Conservation (phyloP, 1,284 basidiomycete genomes). For the Grifola frondosa region DNA sequence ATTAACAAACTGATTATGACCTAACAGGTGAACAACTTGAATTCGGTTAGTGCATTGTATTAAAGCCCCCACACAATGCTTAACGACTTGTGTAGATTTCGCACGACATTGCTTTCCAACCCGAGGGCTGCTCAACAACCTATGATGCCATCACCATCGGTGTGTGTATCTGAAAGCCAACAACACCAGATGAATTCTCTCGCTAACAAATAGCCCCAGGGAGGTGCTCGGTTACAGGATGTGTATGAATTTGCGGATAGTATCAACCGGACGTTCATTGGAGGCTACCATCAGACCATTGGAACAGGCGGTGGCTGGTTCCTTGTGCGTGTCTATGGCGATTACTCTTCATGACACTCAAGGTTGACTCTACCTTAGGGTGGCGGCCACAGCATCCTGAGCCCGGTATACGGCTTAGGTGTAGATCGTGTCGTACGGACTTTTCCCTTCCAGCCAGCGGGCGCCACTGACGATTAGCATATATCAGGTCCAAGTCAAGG, state of each 20-base stretch:
- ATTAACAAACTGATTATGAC: background rate
- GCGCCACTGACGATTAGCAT: too few species aligned
- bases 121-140: slow-evolving; percentile 23
- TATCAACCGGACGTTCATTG: slow-evolving; percentile 33
- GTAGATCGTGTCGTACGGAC: slow-evolving; percentile 37
- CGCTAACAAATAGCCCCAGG: slow-evolving; percentile 9
- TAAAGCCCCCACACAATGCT: background rate
- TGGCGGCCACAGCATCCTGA: slow-evolving; percentile 48
- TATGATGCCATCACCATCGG: slow-evolving; percentile 30
- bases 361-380: slow-evolving; percentile 41
- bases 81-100: slow-evolving; percentile 14
- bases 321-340: slow-evolving; percentile 16
- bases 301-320: slow-evolving; percentile 33
- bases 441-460: background rate
- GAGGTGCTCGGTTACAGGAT: slow-evolving; percentile 28
- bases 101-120: slow-evolving; percentile 21
- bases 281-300: slow-evolving; percentile 33
- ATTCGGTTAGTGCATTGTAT: slow-evolving; percentile 21
- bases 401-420: slow-evolving; percentile 36
- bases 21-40: slow-evolving; percentile 24
- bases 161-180: slow-evolving; percentile 13
- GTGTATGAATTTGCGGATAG: slow-evolving; percentile 34
- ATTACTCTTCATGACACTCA: background rate
- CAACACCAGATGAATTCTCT: background rate
- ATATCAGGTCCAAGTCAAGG: slow-evolving; percentile 19